Evolutionary conservation across 164 flowering plant species (phyloP), one percentile per base, ranked within the genome.

Genomic region (Protea cynaroides): DNA sequence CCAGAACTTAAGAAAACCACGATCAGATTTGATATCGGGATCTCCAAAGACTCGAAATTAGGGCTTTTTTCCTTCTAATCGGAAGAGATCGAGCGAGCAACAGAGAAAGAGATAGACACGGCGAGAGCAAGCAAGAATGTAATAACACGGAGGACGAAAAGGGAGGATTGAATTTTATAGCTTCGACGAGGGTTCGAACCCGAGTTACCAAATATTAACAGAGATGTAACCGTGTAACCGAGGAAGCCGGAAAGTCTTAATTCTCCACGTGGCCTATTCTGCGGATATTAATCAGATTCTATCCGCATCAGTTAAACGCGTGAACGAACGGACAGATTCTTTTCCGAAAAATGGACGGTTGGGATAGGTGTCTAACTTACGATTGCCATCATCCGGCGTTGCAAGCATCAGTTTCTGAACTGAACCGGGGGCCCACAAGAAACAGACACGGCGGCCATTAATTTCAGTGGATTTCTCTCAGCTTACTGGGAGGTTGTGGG

Each of bases 181-280:
- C 25, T 61, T 15, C 54, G 23, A 46, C 15, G 21, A 21, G 54
- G 64, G 8, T 25, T 25, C 40, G 23, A 49, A 49, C 53, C 36
- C 52, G 5, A 44, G 65, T 25, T 17, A 13, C 1, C 8, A 34
- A 34, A 2, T 19, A 36, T 40, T 63, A 63, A 63, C 65, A 5
- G 34, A 29, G 2, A 29, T 29, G 34, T 29, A 29, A 2, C 4
- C 34, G 34, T 29, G 34, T 29, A 5, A 5, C 34, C 34, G 15
- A 0, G 51, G n/a, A 8, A 34, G 5, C 15, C 18, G 64, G 17
- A 25, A 49, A 19, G 55, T 8, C 12, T 25, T 43, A 7, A 10
- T 13, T 12, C 36, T 51, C 65, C 57, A 62, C 57, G 65, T 62
- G 65, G 46, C 65, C 19, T 36, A 29, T 62, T 58, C 44, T 21